These are phyloP conservation scores for Myxozyma lipomycoides DNA, from an alignment of 805 yeast species.

Conservation along the genomic window DNA sequence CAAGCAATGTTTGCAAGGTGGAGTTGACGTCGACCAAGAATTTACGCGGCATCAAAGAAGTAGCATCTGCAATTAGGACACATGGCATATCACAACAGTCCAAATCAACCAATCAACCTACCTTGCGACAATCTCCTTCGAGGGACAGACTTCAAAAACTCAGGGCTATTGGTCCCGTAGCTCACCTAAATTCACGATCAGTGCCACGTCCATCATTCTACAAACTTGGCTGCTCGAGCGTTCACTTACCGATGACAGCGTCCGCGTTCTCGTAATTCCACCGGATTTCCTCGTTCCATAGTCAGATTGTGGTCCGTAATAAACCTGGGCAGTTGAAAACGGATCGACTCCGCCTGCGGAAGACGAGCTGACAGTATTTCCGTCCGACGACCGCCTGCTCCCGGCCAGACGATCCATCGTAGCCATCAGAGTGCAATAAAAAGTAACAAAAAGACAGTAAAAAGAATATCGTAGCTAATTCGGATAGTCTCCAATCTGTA, in stretches of 20 bases:
- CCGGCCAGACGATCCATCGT: not conserved
- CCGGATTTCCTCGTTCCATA: constrained; percentile 38
- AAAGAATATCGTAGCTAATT: too few relatives aligned
- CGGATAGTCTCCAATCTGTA: too few relatives aligned
- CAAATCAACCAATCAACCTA: constrained; percentile 28
- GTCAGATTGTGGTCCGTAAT: constrained; percentile 54
- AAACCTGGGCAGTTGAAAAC: constrained; percentile 60
- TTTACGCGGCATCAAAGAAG: constrained; percentile 38
- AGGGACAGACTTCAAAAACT: constrained; percentile 7
- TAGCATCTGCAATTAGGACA: constrained; percentile 8
- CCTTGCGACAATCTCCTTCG: constrained; percentile 29
- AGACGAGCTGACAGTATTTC: not conserved
- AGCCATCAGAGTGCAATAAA: too few relatives aligned
- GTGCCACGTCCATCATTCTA: not conserved
- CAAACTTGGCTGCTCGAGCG: not conserved
- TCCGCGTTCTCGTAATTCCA: constrained; percentile 44
- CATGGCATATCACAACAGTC: constrained; percentile 35
- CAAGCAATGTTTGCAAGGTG: constrained; percentile 64
- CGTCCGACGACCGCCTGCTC: not conserved
- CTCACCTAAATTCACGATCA: not conserved
- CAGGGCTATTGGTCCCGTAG: too few relatives aligned
- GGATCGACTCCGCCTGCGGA: constrained; percentile 49
- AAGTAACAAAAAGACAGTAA: too few relatives aligned
- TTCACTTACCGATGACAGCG: constrained; percentile 21
- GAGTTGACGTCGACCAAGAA: constrained; percentile 75